phyloP scores from a whole-genome alignment of 2,329 filamentous ascomycete genomes.

The Sodiomyces alkalinus region DNA sequence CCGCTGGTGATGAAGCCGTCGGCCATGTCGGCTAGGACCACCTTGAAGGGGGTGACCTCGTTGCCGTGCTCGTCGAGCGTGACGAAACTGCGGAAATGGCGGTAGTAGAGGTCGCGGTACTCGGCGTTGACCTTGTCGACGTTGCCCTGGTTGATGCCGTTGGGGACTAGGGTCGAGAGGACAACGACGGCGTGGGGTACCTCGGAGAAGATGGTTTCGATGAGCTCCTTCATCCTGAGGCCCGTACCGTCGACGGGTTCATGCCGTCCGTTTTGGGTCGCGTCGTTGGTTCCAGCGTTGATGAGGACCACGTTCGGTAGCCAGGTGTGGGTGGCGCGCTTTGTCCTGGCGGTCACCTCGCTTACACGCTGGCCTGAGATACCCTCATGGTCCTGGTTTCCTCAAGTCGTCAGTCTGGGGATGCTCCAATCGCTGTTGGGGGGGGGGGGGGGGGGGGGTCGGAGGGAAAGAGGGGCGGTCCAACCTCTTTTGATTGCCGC shows the following conservation, averaged over 20 bases:
- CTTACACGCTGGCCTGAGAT: conserved; percentile 24
- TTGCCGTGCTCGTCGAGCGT: background rate
- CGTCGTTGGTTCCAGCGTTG: conserved; percentile 27
- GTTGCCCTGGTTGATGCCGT: conserved; percentile 12
- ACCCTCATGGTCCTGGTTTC: conserved; percentile 22
- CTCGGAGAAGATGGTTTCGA: conserved; percentile 15
- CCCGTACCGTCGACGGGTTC: conserved; percentile 15
- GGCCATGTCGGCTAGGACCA: conserved; percentile 1
- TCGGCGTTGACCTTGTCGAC: conserved; percentile 17
- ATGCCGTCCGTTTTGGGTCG: too few species aligned
- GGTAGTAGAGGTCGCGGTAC: conserved; percentile 10
- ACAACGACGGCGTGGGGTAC: conserved; percentile 19
- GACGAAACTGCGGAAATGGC: too few species aligned
- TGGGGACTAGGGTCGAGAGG: conserved; percentile 20
- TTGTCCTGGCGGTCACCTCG: conserved; percentile 17
- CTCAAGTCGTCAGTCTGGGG: too few species aligned
- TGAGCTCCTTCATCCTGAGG: conserved; percentile 16
- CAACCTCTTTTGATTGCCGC: background rate
- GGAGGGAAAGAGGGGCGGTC: background rate
- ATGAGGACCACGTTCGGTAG: conserved; percentile 23
- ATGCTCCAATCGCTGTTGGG: background rate
- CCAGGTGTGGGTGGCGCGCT: conserved; percentile 11
- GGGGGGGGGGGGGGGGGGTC: too few species aligned
- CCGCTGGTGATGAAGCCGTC: background rate
- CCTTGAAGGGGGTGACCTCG: background rate